phyloP scores from a whole-genome alignment of 2,329 filamentous ascomycete genomes.

The Botrytis squamosa region DNA sequence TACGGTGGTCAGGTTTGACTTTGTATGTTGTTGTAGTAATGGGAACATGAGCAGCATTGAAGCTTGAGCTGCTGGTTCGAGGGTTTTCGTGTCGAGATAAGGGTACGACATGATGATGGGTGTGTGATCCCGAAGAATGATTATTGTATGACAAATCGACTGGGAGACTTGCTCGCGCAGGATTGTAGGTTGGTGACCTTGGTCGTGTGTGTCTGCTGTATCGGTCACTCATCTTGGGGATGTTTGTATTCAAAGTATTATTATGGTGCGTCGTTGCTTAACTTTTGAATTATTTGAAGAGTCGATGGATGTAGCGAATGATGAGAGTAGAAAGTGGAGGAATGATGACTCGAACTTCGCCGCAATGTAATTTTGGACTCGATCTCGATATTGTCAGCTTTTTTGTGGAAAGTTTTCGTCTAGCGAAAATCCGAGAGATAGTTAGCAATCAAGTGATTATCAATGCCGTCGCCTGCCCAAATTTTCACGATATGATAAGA shows the following conservation, averaged over 20 bases:
- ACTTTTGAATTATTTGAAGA: background rate
- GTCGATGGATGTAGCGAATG: background rate
- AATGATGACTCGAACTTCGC: constrained; percentile 11
- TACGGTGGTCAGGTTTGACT: constrained; percentile 52
- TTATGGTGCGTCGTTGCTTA: background rate
- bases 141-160: constrained; percentile 41
- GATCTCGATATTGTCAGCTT: constrained; percentile 5
- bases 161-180: constrained; percentile 55
- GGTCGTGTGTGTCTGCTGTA: constrained; percentile 47
- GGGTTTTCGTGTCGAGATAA: constrained; percentile 40
- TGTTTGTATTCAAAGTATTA: constrained; percentile 13
- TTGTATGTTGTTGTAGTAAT: constrained; percentile 57
- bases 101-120: constrained; percentile 51
- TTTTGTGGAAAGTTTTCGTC: background rate
- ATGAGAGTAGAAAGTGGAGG: constrained; percentile 9
- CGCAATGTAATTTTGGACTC: background rate
- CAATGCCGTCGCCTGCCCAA: background rate
- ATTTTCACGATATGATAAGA: background rate
- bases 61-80: constrained; percentile 41
- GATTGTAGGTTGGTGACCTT: constrained; percentile 49
- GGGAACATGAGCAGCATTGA: constrained; percentile 34
- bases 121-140: constrained; percentile 1
- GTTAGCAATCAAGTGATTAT: constrained; percentile 15
- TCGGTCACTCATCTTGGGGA: constrained; percentile 47
- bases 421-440: constrained; percentile 10